Evolutionary conservation across 345 rosid species (phyloP).

Genomic region (Gossypium longicalyx): DNA sequence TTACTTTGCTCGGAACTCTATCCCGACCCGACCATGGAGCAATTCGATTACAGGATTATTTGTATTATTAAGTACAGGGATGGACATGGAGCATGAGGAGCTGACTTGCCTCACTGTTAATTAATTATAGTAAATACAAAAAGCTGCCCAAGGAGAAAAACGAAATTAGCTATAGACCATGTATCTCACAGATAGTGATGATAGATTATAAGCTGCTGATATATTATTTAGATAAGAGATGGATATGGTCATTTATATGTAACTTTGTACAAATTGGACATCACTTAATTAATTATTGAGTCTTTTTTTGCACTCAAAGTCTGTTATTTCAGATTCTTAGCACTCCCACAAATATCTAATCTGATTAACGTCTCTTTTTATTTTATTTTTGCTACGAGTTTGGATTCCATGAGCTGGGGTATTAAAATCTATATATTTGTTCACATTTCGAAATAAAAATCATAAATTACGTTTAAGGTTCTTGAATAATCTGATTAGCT

Average conservation of each 20-base stretch:
- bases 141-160: not conserved
- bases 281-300: not conserved
- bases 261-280: conserved; percentile 1
- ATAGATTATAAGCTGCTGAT: not conserved
- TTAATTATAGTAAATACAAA: conserved; percentile 24
- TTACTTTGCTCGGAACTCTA: not conserved
- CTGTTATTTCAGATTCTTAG: no score
- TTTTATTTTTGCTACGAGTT: not conserved
- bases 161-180: not conserved
- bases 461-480: no score
- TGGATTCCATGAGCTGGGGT: no score
- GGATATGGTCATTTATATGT: not conserved
- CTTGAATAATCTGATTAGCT: no score
- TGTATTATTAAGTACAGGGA: conserved; percentile 26
- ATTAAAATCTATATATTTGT: no score
- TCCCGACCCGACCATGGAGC: not conserved
- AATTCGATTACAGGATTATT: conserved; percentile 12
- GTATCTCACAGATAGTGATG: not conserved
- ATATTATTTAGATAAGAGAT: not conserved
- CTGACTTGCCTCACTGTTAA: conserved; percentile 28
- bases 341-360: no score
- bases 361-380: not conserved
- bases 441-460: no score
- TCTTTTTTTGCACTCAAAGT: not conserved
- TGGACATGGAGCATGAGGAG: conserved; percentile 20